Base-by-base conservation (phyloP, 176 grass and related monocot species). In the Zoysia japonica region DNA sequence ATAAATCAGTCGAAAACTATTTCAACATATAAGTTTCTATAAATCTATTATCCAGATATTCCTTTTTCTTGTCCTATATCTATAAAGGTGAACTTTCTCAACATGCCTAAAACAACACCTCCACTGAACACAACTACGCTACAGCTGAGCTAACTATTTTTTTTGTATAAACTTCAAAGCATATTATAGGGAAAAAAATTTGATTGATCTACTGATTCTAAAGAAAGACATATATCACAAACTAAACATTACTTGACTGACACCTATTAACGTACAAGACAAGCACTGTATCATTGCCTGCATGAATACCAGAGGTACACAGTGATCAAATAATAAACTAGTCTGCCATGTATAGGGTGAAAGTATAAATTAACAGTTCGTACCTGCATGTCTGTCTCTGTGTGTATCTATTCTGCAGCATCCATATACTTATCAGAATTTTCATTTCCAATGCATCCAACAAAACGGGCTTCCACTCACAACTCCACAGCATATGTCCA, bases 371-470 rank as follows among this genome's bases (percentile, higher is more conserved):
- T 64, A 59, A 11, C 43, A 14, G 17, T 61, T 8, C 5, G 9
- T 81, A 89, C 87, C 82, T 85, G 71, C 51, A 11, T 48, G 20
- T 70, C 42, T 44, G 47, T 42, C 54, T 66, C 37, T 37, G 37
- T 2, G 0, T 67, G 80, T 37, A 65, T 51, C 73, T 43, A 15
- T 56, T 66, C 44, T 49, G 78, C 55, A 75, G 11, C 51, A 20
- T 71, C 65, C 49, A 60, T 13, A 3, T 66, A 67, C 44, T 61
- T 56, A 70, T 78, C 82, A 68, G 36, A 74, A 75, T 53, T 47
- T 48, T 44, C 36, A 75, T 69, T 80, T 14, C 17, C 63, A 80
- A 68, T 61, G 61, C 70, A 51, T 40, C 43, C 15, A 61, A 7
- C 19, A 80, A 8, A 8, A 14, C 40, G 45, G 51, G 61, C 48